Conservation (phyloP, 2,329 filamentous ascomycete species). For the Xylariaceae sp. region DNA sequence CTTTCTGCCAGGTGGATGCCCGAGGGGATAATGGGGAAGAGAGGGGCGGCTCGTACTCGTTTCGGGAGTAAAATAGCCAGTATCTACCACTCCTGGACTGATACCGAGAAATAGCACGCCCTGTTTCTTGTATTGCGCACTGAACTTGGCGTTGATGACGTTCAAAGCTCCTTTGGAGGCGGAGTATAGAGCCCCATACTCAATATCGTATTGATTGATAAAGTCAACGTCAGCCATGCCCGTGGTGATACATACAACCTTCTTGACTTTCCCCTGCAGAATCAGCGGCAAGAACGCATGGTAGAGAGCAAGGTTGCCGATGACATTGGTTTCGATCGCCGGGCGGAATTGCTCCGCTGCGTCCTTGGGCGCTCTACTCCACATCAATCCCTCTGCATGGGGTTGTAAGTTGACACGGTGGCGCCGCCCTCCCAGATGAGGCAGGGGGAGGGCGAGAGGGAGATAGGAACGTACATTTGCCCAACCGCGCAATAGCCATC, state of each 20-base stretch:
- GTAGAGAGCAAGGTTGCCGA: neutral
- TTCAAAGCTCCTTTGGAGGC: slow-evolving; percentile 42
- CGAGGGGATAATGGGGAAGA: neutral
- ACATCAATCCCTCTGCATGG: too few relatives aligned
- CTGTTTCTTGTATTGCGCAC: slow-evolving; percentile 48
- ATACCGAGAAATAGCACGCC: slow-evolving; percentile 53
- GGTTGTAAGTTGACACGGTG: too few relatives aligned
- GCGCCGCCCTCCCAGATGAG: slow-evolving; percentile 32
- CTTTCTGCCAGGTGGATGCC: too few relatives aligned
- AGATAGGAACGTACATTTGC: neutral
- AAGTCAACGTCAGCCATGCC: neutral
- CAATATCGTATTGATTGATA: neutral
- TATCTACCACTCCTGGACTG: slow-evolving; percentile 51
- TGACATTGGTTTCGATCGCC: neutral
- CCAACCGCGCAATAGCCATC: slow-evolving; percentile 4
- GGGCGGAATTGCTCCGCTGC: too few relatives aligned
- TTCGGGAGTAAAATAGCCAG: slow-evolving; percentile 32
- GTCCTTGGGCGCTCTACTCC: too few relatives aligned
- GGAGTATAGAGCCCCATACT: slow-evolving; percentile 54
- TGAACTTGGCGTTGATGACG: slow-evolving; percentile 47
- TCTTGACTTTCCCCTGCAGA: neutral
- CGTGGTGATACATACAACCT: neutral
- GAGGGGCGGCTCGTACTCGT: slow-evolving; percentile 19
- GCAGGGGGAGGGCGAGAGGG: neutral
- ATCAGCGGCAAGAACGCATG: neutral